Evolutionary conservation across 2,329 filamentous ascomycete genomes (phyloP).

Genomic region (Colletotrichum sansevieriae): DNA sequence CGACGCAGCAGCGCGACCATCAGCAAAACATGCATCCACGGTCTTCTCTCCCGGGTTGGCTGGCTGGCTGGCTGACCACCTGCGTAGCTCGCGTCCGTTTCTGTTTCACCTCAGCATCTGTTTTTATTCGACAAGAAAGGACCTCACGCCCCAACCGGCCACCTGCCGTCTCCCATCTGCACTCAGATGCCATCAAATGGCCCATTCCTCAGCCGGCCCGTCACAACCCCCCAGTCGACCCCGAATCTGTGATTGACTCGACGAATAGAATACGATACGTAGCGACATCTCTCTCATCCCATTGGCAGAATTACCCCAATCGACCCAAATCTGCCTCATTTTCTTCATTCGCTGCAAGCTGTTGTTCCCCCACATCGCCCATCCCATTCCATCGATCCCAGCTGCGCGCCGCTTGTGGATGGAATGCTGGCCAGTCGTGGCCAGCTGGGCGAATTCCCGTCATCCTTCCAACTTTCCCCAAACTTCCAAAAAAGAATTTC

Average conservation of each 20-base stretch:
- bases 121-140: conserved; percentile 6
- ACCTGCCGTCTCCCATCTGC: neutral
- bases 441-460: neutral
- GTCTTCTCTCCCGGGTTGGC: conserved; percentile 17
- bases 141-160: neutral
- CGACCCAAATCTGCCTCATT: conserved; percentile 18
- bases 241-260: conserved; percentile 23
- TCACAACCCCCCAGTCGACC: neutral
- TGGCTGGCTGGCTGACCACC: conserved; percentile 32
- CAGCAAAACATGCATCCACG: conserved; percentile 9
- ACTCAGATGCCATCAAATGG: neutral
- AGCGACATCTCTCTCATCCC: conserved; percentile 5
- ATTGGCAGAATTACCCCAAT: conserved; percentile 12
- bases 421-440: neutral
- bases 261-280: conserved; percentile 2
- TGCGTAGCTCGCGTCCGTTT: conserved; percentile 6
- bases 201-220: conserved; percentile 7
- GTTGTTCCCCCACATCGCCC: conserved; percentile 4
- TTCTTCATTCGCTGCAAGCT: neutral
- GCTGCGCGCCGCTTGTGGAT: neutral
- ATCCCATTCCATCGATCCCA: neutral
- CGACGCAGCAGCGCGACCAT: neutral
- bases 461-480: conserved; percentile 6
- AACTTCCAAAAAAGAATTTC: neutral
- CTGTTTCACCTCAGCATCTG: conserved; percentile 19